These are phyloP conservation scores for Alternaria metachromatica DNA, from an alignment of 2,329 filamentous ascomycete species.

Conservation along the genomic window DNA sequence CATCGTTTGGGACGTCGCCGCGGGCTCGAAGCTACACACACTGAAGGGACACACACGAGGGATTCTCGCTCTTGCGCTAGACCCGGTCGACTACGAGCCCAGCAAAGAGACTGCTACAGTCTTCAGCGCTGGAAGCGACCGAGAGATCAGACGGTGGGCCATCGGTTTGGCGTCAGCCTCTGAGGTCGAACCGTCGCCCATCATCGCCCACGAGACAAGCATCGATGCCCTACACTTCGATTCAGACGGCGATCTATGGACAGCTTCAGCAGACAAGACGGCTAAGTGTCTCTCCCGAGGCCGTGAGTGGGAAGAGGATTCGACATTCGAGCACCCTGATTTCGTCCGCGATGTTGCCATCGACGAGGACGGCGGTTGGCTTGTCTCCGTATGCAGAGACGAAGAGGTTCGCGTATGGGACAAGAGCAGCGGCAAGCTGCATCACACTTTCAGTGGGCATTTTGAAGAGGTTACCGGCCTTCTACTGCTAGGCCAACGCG, in stretches of 20 bases:
- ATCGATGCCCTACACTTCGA: conserved; percentile 84
- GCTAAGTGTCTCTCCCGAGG: conserved; percentile 78
- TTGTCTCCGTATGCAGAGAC: conserved; percentile 86
- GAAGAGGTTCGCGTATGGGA: conserved; percentile 95
- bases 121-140: conserved; percentile 73
- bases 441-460: conserved; percentile 80
- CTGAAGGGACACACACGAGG: conserved; percentile 81
- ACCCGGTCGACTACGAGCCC: conserved; percentile 58
- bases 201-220: conserved; percentile 87
- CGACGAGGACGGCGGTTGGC: conserved; percentile 72
- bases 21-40: conserved; percentile 72
- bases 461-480: conserved; percentile 92
- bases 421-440: conserved; percentile 70
- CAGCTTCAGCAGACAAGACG: conserved; percentile 88
- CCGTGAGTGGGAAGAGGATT: conserved; percentile 73
- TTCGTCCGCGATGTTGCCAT: conserved; percentile 86
- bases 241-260: conserved; percentile 80
- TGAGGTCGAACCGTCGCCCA: conserved; percentile 55
- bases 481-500: conserved; percentile 63
- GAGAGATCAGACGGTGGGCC: conserved; percentile 76
- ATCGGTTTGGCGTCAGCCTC: conserved; percentile 50
- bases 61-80: conserved; percentile 78
- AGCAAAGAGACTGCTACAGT: conserved; percentile 59
- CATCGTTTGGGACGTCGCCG: conserved; percentile 79
- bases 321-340: conserved; percentile 79